Percentiles rank a stretch among this genome's conserved stretches.
Conservation (phyloP, 2,329 filamentous ascomycete species). For the Arachnopeziza araneosa region DNA sequence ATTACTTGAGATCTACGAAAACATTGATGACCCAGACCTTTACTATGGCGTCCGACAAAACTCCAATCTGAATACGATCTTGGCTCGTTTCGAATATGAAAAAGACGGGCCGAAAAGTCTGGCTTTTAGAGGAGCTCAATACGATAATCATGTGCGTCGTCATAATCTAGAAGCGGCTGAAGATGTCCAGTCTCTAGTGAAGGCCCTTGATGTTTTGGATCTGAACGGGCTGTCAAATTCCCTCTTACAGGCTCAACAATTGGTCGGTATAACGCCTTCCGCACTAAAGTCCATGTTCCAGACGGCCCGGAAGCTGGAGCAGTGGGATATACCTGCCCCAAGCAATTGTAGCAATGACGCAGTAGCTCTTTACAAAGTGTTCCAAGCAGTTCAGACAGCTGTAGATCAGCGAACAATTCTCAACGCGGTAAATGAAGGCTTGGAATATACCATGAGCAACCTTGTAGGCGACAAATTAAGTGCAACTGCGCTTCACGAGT, state of each 20-base stretch:
- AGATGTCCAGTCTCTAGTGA: constrained; percentile 66
- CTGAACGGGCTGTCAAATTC: constrained; percentile 81
- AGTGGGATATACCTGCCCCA: constrained; percentile 85
- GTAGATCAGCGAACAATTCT: constrained; percentile 49
- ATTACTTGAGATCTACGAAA: constrained; percentile 78
- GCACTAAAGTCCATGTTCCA: constrained; percentile 69
- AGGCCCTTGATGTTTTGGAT: constrained; percentile 73
- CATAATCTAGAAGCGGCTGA: constrained; percentile 47
- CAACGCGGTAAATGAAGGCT: constrained; percentile 56
- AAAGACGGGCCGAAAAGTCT: constrained; percentile 80
- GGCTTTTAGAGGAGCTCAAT: constrained; percentile 83
- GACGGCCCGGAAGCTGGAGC: constrained; percentile 75
- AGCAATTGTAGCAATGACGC: constrained; percentile 54
- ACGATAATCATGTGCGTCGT: constrained; percentile 74
- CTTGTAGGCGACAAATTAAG: constrained; percentile 46
- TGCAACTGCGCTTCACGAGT: constrained; percentile 46
- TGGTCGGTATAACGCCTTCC: constrained; percentile 48
- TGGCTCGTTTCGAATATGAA: constrained; percentile 84
- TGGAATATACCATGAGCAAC: constrained; percentile 54
- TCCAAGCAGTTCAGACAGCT: constrained; percentile 71
- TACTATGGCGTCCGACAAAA: constrained; percentile 87
- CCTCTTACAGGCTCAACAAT: constrained; percentile 63
- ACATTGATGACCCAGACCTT: constrained; percentile 90
- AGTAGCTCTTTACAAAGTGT: constrained; percentile 70
- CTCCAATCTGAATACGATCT: constrained; percentile 68